These are phyloP conservation scores for Rhodotorula sp. DNA, from an alignment of 1,284 basidiomycete species.

Conservation along the genomic window DNA sequence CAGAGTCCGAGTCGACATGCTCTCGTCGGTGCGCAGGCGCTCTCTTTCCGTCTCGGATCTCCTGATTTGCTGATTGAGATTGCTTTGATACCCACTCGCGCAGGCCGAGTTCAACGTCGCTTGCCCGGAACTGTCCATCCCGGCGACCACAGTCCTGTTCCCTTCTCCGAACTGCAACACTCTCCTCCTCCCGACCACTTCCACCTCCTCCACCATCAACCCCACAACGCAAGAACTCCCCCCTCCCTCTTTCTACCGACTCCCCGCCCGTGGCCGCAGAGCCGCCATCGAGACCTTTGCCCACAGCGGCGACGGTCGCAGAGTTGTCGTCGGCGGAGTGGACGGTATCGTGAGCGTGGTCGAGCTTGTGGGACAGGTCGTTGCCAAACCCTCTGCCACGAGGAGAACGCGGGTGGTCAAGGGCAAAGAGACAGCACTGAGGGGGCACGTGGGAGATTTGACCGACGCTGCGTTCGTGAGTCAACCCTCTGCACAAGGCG, in stretches of 20 bases:
- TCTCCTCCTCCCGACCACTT: background rate
- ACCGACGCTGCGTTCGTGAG: constrained; percentile 48
- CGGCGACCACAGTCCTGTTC: constrained; percentile 19
- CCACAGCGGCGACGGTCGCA: constrained; percentile 44
- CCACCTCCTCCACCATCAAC: background rate
- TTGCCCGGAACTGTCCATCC: constrained; percentile 21
- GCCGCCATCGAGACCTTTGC: constrained; percentile 48
- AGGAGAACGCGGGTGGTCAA: constrained; percentile 14
- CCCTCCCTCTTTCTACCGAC: constrained; percentile 2
- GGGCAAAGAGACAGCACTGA: constrained; percentile 43
- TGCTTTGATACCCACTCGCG: background rate
- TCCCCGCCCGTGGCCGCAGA: background rate
- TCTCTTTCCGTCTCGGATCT: background rate
- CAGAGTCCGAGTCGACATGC: constrained; percentile 32
- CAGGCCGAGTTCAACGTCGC: constrained; percentile 13
- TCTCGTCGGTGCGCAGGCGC: constrained; percentile 1
- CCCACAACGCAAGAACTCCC: constrained; percentile 14
- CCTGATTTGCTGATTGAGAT: too few relatives aligned
- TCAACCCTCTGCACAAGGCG: constrained; percentile 36
- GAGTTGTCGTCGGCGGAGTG: constrained; percentile 50
- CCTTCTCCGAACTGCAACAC: constrained; percentile 13
- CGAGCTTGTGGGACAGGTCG: constrained; percentile 34
- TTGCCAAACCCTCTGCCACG: constrained; percentile 8
- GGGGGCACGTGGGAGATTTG: constrained; percentile 54
- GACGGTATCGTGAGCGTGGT: constrained; percentile 51